Evolutionary conservation across 2,329 filamentous ascomycete species (phyloP).

Genomic region (Myriosclerotinia curreyana): DNA sequence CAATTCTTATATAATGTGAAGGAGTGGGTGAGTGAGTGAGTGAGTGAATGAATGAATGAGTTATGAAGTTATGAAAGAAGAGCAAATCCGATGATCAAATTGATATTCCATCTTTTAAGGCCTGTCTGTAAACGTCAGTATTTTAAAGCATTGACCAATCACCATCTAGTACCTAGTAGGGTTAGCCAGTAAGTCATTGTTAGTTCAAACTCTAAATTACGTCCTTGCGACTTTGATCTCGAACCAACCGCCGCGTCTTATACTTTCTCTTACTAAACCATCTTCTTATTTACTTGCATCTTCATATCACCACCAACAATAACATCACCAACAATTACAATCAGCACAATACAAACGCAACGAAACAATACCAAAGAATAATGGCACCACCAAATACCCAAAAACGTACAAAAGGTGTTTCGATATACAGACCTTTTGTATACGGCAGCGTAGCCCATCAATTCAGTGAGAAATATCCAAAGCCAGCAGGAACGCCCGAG

Average conservation of each 20-base stretch:
- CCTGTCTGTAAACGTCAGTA: conserved; percentile 2
- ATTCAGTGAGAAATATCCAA: conserved; percentile 73
- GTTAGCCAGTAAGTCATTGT: neutral
- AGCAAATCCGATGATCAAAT: neutral
- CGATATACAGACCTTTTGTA: conserved; percentile 64
- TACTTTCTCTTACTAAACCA: neutral
- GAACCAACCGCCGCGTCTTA: neutral
- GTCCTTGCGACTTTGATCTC: neutral
- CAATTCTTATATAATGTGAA: neutral
- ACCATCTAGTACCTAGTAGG: conserved; percentile 10
- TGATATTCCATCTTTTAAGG: conserved; percentile 7
- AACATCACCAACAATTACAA: neutral
- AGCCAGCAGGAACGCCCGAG: conserved; percentile 71
- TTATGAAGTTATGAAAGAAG: neutral
- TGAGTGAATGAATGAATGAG: neutral
- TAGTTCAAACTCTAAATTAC: conserved; percentile 21
- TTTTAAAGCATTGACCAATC: conserved; percentile 21
- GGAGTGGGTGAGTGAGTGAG: neutral
- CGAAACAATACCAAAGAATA: neutral
- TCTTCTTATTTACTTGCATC: conserved; percentile 9
- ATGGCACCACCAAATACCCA: conserved; percentile 56
- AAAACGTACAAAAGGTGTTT: conserved; percentile 63
- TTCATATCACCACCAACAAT: conserved; percentile 7
- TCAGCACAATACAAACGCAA: neutral
- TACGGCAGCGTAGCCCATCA: conserved; percentile 77